These are phyloP conservation scores for Podospora sp. DNA, from an alignment of 495 filamentous ascomycete genomes.

Conservation along the genomic window DNA sequence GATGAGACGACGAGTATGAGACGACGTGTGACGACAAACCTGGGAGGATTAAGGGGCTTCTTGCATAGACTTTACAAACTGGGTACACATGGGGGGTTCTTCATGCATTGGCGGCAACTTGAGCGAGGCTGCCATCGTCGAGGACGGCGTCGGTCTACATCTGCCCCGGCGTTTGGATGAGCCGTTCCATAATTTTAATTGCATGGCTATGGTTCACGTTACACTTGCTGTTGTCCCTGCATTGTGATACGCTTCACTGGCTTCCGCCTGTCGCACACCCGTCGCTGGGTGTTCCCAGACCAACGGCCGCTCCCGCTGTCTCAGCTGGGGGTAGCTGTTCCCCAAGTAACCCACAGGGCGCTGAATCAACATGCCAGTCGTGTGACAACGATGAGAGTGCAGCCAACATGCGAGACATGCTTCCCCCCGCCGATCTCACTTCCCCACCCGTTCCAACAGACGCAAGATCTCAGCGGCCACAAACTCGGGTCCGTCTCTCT, in stretches of 20 bases:
- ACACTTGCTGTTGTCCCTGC: not conserved
- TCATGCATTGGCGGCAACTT: not conserved
- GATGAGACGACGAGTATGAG: not conserved
- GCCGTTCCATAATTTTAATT: not conserved
- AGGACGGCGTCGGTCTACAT: not conserved
- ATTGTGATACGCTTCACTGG: not conserved
- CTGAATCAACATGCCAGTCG: no score
- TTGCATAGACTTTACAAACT: slow-evolving; percentile 3
- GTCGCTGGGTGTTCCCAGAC: not conserved
- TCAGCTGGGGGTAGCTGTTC: not conserved
- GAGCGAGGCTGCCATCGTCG: not conserved
- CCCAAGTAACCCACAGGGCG: not conserved
- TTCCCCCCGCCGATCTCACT: not conserved
- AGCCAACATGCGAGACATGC: not conserved
- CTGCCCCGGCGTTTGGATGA: not conserved
- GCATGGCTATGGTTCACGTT: slow-evolving; percentile 2
- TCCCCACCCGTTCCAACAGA: slow-evolving; percentile 34
- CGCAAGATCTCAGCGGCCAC: slow-evolving; percentile 52
- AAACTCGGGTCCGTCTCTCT: slow-evolving; percentile 61
- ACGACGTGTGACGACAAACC: not conserved
- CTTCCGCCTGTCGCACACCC: not conserved
- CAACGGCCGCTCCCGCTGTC: not conserved
- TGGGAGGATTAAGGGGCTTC: not conserved
- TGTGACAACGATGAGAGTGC: not conserved
- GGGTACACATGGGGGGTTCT: not conserved